Evolutionary conservation across 768 basidiomycete species (phyloP), one percentile per base, ranked within the genome.

Genomic region (Saitozyma podzolica): DNA sequence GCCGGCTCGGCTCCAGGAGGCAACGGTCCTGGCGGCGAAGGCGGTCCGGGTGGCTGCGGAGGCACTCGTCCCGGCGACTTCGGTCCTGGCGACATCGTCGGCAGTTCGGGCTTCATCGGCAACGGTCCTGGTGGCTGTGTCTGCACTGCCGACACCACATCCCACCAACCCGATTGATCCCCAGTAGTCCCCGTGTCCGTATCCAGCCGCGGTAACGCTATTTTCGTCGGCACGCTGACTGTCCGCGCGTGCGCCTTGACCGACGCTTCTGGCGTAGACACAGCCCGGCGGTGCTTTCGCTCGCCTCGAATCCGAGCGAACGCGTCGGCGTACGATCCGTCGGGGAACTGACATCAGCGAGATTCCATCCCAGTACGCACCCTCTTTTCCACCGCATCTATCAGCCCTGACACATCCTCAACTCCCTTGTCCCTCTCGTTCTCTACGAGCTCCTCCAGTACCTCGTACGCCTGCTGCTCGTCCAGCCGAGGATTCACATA

Each of bases 401-500:
- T 59, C 16, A 72, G 55, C 8, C 55, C 64, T 11, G 55, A 20
- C 16, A 72, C 39, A 63, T 67, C 71, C 10, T 50, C 61, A 3
- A 59, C 54, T 50, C 54, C 59, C 10, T 55, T 65, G 40, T 79
- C 78, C 66, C 69, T 72, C 62, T 79, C 78, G 55, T 54, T 64
- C 14, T 66, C 71, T 0, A 74, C 62, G 14, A 76, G 58, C 53
- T 77, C 74, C 40, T 73, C 72, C 45, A 79, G 45, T 3, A 72
- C 70, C 6, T 58, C 65, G 11, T 64, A 29, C 11, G 71, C 73
- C 0, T 50, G 49, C 3, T 52, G 54, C 48, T 70, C 70, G 17
- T 68, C 67, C 59, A 79, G 50, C n/a, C 78, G 56, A 5, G 78
- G 78, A 52, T 79, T 72, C 51, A 74, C 71, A 53, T 79, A 79